phyloP scores from a whole-genome alignment of 306 rosid species.

The Comarum palustre region DNA sequence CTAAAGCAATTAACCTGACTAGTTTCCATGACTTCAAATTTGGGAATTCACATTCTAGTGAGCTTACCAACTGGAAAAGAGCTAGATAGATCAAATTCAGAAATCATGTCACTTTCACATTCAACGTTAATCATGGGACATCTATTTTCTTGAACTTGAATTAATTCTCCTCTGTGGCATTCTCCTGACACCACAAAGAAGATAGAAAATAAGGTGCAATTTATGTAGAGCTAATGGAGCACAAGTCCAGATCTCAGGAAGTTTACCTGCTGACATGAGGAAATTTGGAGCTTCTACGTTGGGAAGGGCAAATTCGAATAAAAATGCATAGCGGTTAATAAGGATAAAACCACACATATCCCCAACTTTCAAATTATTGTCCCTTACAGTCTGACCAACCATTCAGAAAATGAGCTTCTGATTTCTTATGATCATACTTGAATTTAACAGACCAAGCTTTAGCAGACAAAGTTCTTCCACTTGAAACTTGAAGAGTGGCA shows the following conservation, averaged over 20 bases:
- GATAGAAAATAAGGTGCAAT: background rate
- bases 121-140: background rate
- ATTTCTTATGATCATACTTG: background rate
- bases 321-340: background rate
- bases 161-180: background rate
- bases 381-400: constrained; percentile 18
- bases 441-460: background rate
- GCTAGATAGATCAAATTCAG: background rate
- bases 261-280: background rate
- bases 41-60: background rate
- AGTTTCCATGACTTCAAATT: background rate
- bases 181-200: background rate
- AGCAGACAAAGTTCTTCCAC: background rate
- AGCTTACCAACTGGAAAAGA: background rate
- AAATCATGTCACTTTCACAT: background rate
- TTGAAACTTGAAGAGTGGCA: background rate
- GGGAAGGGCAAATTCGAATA: constrained; percentile 5
- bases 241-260: background rate
- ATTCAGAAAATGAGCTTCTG: background rate
- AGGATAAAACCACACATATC: constrained; percentile 22
- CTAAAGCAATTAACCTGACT: background rate
- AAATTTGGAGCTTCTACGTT: background rate
- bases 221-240: background rate
- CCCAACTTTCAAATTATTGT: constrained; percentile 19
- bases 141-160: background rate